These are phyloP conservation scores for Naganishia cerealis DNA, from an alignment of 1,284 basidiomycete species.

Conservation along the genomic window DNA sequence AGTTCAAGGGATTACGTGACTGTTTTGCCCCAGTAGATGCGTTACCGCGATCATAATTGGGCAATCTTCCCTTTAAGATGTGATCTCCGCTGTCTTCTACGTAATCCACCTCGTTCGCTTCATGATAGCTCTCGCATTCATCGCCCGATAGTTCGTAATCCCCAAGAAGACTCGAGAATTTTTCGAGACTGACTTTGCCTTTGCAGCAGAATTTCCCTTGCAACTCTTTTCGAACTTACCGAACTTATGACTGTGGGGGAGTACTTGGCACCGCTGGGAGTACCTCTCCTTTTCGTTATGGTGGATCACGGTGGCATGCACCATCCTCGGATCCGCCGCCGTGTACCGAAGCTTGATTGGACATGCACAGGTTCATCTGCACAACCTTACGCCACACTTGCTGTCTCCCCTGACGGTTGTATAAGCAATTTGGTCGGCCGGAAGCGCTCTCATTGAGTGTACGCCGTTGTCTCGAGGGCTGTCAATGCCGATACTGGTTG, in stretches of 20 bases:
- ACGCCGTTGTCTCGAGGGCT: constrained; percentile 32
- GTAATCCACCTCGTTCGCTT: constrained; percentile 35
- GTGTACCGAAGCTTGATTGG: constrained; percentile 37
- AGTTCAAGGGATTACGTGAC: constrained; percentile 36
- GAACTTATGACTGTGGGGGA: constrained; percentile 33
- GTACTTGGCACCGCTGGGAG: constrained; percentile 36
- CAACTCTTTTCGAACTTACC: constrained; percentile 35
- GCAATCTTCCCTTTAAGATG: constrained; percentile 5
- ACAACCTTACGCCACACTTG: constrained; percentile 34
- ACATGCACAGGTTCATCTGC: constrained; percentile 35
- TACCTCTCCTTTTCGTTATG: constrained; percentile 35
- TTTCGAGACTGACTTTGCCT: constrained; percentile 37
- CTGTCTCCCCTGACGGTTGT: constrained; percentile 36
- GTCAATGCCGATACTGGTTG: constrained; percentile 33
- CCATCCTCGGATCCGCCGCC: constrained; percentile 31
- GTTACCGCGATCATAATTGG: background rate
- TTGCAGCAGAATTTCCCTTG: constrained; percentile 32
- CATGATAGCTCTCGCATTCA: constrained; percentile 32
- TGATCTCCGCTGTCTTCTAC: constrained; percentile 35
- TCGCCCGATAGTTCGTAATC: constrained; percentile 35
- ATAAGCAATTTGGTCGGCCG: constrained; percentile 33
- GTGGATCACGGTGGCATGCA: constrained; percentile 34
- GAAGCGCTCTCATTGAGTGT: constrained; percentile 35
- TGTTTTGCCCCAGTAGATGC: background rate
- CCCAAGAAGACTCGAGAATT: constrained; percentile 31